A percentile compares a stretch with the other conserved stretches of the same genome.
phyloP scores from a whole-genome alignment of 805 yeast species.

The Starmerella apis region DNA sequence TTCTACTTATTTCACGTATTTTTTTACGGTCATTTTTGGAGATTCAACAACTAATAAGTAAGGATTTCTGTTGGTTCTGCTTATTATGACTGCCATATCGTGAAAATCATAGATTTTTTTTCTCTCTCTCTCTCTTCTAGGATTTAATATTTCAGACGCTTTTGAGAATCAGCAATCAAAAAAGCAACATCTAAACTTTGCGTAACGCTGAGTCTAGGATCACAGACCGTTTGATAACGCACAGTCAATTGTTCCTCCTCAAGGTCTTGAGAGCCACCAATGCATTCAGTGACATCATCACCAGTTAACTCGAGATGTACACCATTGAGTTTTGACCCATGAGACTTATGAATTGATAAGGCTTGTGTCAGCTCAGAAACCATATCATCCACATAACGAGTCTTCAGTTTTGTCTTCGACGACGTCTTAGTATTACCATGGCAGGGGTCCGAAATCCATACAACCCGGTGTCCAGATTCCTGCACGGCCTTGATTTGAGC shows the following conservation, averaged over 20 bases:
- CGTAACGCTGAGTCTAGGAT: conserved; percentile 34
- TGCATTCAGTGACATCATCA: conserved; percentile 38
- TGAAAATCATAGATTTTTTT: no score
- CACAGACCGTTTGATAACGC: conserved; percentile 38
- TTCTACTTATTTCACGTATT: no score
- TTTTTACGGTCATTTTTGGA: no score
- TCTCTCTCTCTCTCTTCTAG: no score
- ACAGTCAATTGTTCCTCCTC: conserved; percentile 34
- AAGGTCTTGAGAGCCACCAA: conserved; percentile 35
- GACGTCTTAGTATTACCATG: conserved; percentile 38
- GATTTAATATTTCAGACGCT: neutral
- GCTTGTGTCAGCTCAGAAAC: conserved; percentile 34
- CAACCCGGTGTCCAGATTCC: conserved; percentile 34
- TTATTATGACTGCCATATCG: no score
- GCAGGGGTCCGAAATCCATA: conserved; percentile 40
- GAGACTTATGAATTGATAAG: conserved; percentile 31
- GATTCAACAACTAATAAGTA: no score
- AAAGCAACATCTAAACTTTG: conserved; percentile 38
- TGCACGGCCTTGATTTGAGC: conserved; percentile 35
- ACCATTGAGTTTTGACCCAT: conserved; percentile 33
- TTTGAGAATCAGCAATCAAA: conserved; percentile 33
- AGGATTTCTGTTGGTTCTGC: no score
- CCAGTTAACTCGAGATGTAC: conserved; percentile 38
- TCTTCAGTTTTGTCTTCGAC: conserved; percentile 34
- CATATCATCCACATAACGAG: conserved; percentile 37